phyloP scores from a whole-genome alignment of 2,329 filamentous ascomycete genomes.

The Diaporthe citri region DNA sequence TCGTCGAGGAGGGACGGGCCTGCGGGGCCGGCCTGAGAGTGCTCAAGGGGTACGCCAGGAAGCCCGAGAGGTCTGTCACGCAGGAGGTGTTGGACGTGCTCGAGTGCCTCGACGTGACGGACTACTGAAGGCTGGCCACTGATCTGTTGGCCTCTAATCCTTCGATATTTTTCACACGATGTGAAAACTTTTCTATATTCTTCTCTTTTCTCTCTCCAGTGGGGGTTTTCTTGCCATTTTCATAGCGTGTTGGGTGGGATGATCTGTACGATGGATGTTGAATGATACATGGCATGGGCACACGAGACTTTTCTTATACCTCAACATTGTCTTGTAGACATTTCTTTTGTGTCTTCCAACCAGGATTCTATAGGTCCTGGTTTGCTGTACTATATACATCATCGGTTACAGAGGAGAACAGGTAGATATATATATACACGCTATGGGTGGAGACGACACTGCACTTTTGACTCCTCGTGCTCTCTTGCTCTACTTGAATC shows the following conservation, averaged over 20 bases:
- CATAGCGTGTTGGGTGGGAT: slow-evolving; percentile 25
- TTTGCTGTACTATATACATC: slow-evolving; percentile 25
- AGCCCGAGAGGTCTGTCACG: slow-evolving; percentile 56
- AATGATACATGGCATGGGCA: slow-evolving; percentile 26
- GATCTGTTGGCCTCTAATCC: background rate
- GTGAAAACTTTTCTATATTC: background rate
- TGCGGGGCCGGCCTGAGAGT: slow-evolving; percentile 71
- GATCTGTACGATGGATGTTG: slow-evolving; percentile 38
- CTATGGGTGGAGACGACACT: background rate
- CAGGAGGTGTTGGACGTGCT: slow-evolving; percentile 33
- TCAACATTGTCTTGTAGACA: background rate
- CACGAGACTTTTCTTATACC: background rate
- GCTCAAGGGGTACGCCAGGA: slow-evolving; percentile 74
- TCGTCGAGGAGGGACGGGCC: slow-evolving; percentile 73
- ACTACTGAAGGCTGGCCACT: slow-evolving; percentile 1
- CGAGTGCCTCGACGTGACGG: slow-evolving; percentile 21
- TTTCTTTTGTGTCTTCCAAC: slow-evolving; percentile 18
- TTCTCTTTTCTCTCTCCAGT: background rate
- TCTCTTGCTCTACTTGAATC: background rate
- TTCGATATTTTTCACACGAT: background rate
- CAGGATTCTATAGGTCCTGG: background rate
- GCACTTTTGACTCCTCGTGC: background rate
- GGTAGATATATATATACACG: slow-evolving; percentile 12
- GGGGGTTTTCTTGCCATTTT: background rate
- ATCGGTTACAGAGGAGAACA: slow-evolving; percentile 12